Evolutionary conservation across 2,329 filamentous ascomycete species (phyloP).

Genomic region (Raffaelea ambrosiae): DNA sequence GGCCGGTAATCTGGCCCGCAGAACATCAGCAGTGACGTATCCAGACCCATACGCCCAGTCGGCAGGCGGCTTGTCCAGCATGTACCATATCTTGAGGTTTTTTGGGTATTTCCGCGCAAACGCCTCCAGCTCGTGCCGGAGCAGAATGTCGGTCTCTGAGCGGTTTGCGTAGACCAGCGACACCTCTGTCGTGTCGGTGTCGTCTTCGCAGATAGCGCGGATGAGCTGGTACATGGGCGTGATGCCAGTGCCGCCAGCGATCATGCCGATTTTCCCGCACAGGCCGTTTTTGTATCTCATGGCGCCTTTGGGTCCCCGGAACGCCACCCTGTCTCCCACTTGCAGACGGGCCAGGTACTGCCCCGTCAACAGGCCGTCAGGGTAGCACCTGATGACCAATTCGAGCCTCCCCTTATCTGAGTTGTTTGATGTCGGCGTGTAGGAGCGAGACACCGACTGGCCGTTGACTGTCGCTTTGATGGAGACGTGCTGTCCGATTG

Average conservation of each 20-base stretch:
- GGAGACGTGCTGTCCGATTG: constrained; percentile 48
- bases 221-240: constrained; percentile 56
- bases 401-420: constrained; percentile 38
- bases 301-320: constrained; percentile 48
- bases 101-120: constrained; percentile 41
- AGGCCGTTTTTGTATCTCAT: constrained; percentile 40
- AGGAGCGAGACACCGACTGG: constrained; percentile 38
- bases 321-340: constrained; percentile 38
- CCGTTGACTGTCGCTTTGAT: constrained; percentile 39
- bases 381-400: constrained; percentile 43
- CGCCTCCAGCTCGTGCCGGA: constrained; percentile 45
- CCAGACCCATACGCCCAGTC: constrained; percentile 41
- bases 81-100: constrained; percentile 47
- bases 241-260: constrained; percentile 43
- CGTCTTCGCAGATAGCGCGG: constrained; percentile 53
- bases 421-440: constrained; percentile 46
- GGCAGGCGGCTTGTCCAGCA: constrained; percentile 38
- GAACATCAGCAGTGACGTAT: constrained; percentile 41
- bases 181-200: constrained; percentile 47
- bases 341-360: constrained; percentile 37
- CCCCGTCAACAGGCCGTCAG: constrained; percentile 39
- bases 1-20: constrained; percentile 38
- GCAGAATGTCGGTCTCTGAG: constrained; percentile 49
- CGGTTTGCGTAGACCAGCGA: constrained; percentile 52
- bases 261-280: constrained; percentile 41